Evolutionary conservation across 1,284 basidiomycete genomes (phyloP).

Genomic region (Irpex lacteus): DNA sequence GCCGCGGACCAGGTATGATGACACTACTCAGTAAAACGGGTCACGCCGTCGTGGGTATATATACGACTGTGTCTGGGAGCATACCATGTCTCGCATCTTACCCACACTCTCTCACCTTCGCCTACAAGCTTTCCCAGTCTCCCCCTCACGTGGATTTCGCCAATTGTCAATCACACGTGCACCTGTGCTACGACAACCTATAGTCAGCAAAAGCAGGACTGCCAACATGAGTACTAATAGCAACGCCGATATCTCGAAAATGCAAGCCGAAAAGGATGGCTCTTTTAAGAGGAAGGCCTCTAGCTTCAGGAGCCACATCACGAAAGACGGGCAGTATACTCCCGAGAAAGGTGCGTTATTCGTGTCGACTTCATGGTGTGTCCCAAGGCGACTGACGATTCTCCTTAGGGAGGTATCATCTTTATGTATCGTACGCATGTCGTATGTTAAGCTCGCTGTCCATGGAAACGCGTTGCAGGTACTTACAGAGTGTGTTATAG

Average conservation of each 20-base stretch:
- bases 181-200: too few relatives aligned
- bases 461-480: not conserved
- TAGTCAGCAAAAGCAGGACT: not conserved
- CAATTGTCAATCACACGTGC: too few relatives aligned
- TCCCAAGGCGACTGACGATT: not conserved
- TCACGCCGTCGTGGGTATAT: not conserved
- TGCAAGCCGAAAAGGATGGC: conserved; percentile 68
- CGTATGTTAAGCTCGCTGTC: conserved; percentile 47
- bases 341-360: conserved; percentile 72
- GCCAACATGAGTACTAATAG: conserved; percentile 9
- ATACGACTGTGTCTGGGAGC: not conserved
- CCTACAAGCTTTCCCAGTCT: not conserved
- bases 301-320: conserved; percentile 74
- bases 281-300: conserved; percentile 78
- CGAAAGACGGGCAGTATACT: conserved; percentile 70
- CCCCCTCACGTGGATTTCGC: not conserved
- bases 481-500: conserved; percentile 30
- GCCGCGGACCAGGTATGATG: not conserved
- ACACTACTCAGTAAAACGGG: not conserved
- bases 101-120: not conserved
- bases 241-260: conserved; percentile 58
- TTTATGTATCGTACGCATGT: conserved; percentile 81
- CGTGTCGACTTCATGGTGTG: not conserved
- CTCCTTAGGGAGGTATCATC: conserved; percentile 76
- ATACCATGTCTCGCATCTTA: not conserved